phyloP scores from a whole-genome alignment of 148 eudicot genomes.

The Chenopodium album region DNA sequence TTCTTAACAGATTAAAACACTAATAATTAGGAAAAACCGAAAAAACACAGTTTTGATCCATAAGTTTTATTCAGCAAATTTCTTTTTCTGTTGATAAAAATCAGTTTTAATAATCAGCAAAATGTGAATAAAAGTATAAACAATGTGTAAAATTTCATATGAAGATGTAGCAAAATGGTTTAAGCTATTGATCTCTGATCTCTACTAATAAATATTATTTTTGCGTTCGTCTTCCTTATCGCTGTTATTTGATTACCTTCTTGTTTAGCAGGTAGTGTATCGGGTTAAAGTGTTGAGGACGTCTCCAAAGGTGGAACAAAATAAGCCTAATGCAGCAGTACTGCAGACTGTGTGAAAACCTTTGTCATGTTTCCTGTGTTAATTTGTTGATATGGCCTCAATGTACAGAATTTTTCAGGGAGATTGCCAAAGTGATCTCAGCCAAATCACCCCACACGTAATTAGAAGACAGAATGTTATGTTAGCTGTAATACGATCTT shows the following conservation, averaged over 20 bases:
- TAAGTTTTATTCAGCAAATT: background rate
- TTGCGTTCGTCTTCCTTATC: no score
- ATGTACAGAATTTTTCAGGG: slow-evolving; percentile 33
- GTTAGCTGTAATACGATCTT: slow-evolving; percentile 12
- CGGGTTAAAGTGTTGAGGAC: slow-evolving; percentile 54
- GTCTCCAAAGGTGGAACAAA: slow-evolving; percentile 28
- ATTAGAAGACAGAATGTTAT: slow-evolving; percentile 4
- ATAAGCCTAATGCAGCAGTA: slow-evolving; percentile 25
- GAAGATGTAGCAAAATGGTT: no score
- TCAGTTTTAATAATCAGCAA: background rate
- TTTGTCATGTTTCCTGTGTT: background rate
- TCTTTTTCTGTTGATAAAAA: background rate
- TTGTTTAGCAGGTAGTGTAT: slow-evolving; percentile 44
- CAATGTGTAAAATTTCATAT: no score
- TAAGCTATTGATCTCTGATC: no score
- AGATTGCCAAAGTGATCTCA: slow-evolving; percentile 4
- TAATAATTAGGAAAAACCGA: no score
- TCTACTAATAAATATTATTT: no score
- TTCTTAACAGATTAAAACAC: no score
- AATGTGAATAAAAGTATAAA: background rate
- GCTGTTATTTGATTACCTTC: no score
- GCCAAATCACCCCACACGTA: background rate
- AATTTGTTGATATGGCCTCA: background rate
- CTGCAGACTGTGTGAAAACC: slow-evolving; percentile 35
- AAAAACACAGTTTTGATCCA: no score